phyloP scores from a whole-genome alignment of 2,329 filamentous ascomycete species.

The Xylogone sp. region DNA sequence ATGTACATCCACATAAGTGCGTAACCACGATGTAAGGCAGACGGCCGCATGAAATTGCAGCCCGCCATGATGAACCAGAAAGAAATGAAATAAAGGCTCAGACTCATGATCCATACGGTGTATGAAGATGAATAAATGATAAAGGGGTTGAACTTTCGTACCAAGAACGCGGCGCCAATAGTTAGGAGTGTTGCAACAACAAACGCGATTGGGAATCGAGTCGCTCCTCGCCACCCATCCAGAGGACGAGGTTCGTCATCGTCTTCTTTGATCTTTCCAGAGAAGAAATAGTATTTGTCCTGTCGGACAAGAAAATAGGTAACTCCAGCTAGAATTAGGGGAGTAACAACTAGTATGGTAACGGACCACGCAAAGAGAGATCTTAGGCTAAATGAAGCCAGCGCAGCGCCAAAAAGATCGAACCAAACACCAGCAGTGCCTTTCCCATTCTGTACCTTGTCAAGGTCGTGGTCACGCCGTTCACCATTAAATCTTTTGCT shows the following conservation, averaged over 20 bases:
- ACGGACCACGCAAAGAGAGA: conserved; percentile 88
- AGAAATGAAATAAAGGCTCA: conserved; percentile 73
- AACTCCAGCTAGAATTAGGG: conserved; percentile 66
- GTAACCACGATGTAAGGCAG: conserved; percentile 80
- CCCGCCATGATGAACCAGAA: conserved; percentile 82
- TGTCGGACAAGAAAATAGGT: conserved; percentile 64
- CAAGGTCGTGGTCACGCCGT: conserved; percentile 49
- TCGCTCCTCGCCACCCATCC: conserved; percentile 76
- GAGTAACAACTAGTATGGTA: conserved; percentile 74
- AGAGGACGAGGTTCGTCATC: conserved; percentile 58
- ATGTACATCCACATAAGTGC: conserved; percentile 80
- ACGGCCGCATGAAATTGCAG: conserved; percentile 76
- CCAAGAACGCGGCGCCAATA: conserved; percentile 67
- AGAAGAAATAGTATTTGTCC: conserved; percentile 88
- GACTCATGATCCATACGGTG: conserved; percentile 82
- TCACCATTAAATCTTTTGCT: conserved; percentile 62
- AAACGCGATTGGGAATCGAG: conserved; percentile 77
- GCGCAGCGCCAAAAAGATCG: conserved; percentile 77
- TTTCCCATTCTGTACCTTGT: conserved; percentile 62
- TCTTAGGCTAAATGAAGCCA: conserved; percentile 75
- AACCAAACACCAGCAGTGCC: conserved; percentile 83
- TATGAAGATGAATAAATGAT: conserved; percentile 91
- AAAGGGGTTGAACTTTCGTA: conserved; percentile 81
- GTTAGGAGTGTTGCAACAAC: conserved; percentile 63
- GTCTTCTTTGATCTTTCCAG: conserved; percentile 54